Conservation (phyloP, 2,329 filamentous ascomycete genomes). For the Monilinia fructigena region DNA sequence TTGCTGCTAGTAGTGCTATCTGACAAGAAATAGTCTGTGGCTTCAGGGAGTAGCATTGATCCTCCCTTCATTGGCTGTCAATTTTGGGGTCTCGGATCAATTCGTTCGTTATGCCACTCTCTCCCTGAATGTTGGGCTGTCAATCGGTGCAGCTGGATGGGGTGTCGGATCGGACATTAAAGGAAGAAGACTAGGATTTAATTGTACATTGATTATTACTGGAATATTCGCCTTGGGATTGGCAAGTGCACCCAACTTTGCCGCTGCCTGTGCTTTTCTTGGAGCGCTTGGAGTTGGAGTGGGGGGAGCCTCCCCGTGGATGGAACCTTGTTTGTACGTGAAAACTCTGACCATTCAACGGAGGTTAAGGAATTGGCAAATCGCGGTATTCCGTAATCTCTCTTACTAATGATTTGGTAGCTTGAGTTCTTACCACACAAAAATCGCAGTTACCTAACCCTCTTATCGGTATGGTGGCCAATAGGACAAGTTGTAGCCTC, state of each 20-base stretch:
- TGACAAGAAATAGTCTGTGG: conserved; percentile 57
- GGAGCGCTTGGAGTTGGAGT: conserved; percentile 65
- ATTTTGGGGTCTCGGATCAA: conserved; percentile 70
- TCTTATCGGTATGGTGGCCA: conserved; percentile 86
- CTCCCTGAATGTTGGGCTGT: conserved; percentile 72
- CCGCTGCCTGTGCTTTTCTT: conserved; percentile 58
- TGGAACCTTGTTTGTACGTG: conserved; percentile 20
- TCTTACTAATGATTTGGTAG: conserved; percentile 3
- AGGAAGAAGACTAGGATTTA: conserved; percentile 78
- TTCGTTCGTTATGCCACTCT: conserved; percentile 79
- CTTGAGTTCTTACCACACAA: conserved; percentile 78
- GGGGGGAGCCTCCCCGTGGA: conserved; percentile 49
- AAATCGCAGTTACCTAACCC: conserved; percentile 70
- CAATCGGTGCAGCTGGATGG: conserved; percentile 77
- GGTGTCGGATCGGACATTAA: conserved; percentile 75
- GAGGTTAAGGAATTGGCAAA: background rate
- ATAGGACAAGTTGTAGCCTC: conserved; percentile 74
- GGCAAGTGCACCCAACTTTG: conserved; percentile 68
- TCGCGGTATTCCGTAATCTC: background rate
- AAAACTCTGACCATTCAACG: background rate
- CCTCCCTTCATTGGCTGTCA: conserved; percentile 68
- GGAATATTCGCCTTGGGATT: conserved; percentile 71
- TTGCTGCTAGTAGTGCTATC: conserved; percentile 28
- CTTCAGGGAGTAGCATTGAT: conserved; percentile 78
- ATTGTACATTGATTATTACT: conserved; percentile 72